These are phyloP conservation scores for Carallia pectinifolia DNA, from an alignment of 345 rosid species.

Conservation along the genomic window DNA sequence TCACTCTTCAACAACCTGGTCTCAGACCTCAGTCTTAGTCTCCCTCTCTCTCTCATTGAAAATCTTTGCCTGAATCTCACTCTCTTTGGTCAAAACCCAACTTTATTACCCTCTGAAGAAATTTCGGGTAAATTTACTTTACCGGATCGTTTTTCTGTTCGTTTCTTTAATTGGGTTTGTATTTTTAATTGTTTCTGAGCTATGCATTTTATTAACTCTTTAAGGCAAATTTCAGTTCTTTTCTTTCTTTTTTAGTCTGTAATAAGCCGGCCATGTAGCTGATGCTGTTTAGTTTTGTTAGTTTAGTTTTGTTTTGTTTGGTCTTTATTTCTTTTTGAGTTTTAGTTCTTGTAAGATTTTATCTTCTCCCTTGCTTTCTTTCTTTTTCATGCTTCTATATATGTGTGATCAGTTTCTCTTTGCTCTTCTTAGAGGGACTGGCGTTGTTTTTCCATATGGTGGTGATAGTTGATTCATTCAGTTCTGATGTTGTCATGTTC, in stretches of 20 bases:
- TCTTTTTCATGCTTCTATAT: too few relatives aligned
- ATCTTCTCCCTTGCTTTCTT: not conserved
- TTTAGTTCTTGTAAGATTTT: not conserved
- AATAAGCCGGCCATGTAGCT: not conserved
- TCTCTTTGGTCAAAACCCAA: not conserved
- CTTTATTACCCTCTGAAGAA: not conserved
- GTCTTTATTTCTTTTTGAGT: not conserved
- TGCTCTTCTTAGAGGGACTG: not conserved
- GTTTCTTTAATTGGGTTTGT: not conserved
- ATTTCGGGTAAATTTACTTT: constrained; percentile 12
- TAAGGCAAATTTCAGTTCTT: not conserved
- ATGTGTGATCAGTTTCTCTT: constrained; percentile 4
- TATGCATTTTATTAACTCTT: not conserved
- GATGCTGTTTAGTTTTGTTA: not conserved
- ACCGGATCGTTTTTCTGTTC: not conserved
- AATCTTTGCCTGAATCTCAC: not conserved
- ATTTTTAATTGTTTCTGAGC: too few relatives aligned
- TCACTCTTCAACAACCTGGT: not conserved
- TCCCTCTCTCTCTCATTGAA: not conserved
- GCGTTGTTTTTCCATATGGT: not conserved
- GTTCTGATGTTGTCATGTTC: too few relatives aligned
- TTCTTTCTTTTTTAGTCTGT: too few relatives aligned
- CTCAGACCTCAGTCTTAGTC: not conserved
- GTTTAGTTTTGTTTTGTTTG: not conserved
- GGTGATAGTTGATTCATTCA: too few relatives aligned